Evolutionary conservation across 73 alveolate species (phyloP), one percentile per base, ranked within the genome.

Genomic region (Durusdinium trenchii): DNA sequence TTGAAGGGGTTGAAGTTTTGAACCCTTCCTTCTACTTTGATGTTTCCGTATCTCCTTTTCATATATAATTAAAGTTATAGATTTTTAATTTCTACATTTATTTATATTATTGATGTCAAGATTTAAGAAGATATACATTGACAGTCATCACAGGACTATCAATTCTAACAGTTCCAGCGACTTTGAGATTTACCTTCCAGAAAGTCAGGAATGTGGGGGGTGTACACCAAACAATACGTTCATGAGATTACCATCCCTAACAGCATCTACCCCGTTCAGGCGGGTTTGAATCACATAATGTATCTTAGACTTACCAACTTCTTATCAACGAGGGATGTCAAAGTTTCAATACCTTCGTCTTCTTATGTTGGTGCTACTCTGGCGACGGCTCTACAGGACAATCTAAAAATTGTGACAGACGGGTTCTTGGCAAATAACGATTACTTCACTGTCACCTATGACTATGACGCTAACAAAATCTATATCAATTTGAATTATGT

Each of bases 161-260:
- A 79, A 79, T 64, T 79, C 90, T 45, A 42, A 79, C 90, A 45
- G 90, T 45, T 43, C 64, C 43, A 54, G 79, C 4, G 79, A 85
- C 40, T 85, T 54, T 85, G 94, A 85, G 40, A 54, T 85, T 0
- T 85, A 85, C 60, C 54, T 85, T 9, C 94, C 94, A 0, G 79
- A 85, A 85, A 85, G 94, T 85, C 94, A 85, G 54, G 94, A 85
- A 51, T 85, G 94, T 78, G 94, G 94, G n/a, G n/a, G 42, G 52
- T 36, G 43, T 75, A 85, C 78, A 85, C 79, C 54, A 85, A 85
- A 85, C 79, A 51, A 35, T 85, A 85, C 94, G n/a, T 85, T 54
- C 79, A 85, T 52, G 94, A 85, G 52, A 51, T 85, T n/a, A 85
- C 94, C 79, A 85, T 85, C 10, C 94, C 94, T 0, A 85, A 85